Percentiles rank a stretch among this genome's conserved stretches.
Conservation (phyloP, 306 rosid genomes). For the Malus sylvestris region DNA sequence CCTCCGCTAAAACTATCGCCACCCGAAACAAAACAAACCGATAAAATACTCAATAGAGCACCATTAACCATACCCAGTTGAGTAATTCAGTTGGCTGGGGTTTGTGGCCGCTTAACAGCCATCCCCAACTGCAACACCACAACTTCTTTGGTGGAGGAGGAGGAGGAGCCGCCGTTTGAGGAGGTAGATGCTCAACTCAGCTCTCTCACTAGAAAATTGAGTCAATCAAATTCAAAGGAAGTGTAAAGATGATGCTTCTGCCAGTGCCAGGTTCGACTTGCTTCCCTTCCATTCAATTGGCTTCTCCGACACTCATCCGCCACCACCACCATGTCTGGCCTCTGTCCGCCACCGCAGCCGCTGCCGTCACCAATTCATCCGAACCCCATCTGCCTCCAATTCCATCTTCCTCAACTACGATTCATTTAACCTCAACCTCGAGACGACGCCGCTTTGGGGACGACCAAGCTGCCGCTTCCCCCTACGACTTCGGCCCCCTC, state of each 20-base stretch:
- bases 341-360: conserved; percentile 6
- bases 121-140: too few relatives aligned
- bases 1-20: conserved; percentile 2
- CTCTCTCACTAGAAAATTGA: too few relatives aligned
- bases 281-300: conserved; percentile 22
- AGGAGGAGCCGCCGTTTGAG: too few relatives aligned
- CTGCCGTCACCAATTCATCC: conserved; percentile 19
- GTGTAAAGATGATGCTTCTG: conserved; percentile 26
- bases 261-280: conserved; percentile 30
- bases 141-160: too few relatives aligned
- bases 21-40: background rate
- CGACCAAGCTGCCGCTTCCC: conserved; percentile 34
- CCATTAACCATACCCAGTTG: too few relatives aligned
- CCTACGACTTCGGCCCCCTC: conserved; percentile 76
- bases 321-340: conserved; percentile 30
- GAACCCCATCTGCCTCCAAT: conserved; percentile 10
- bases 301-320: conserved; percentile 25
- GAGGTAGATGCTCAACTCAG: too few relatives aligned
- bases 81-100: background rate
- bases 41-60: background rate
- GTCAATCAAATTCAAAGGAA: background rate
- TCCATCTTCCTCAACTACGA: background rate
- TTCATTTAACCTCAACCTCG: conserved; percentile 4
- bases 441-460: conserved; percentile 27
- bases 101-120: background rate